phyloP scores from a whole-genome alignment of 805 yeast species.

The Teunomyces aglyptinius region DNA sequence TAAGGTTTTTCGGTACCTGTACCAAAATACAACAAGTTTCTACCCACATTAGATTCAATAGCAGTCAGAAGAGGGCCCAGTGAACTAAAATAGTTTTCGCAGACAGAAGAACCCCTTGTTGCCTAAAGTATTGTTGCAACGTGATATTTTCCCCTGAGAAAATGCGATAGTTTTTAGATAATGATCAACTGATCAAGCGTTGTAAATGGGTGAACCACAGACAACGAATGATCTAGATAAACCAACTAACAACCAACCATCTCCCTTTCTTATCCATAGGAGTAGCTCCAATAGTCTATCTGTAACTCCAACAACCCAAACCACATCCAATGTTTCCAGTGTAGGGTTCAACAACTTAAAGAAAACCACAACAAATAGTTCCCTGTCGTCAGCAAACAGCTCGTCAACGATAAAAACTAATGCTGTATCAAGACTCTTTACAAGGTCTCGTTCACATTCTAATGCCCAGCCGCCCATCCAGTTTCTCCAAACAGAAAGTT shows the following conservation, averaged over 20 bases:
- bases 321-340: constrained; percentile 11
- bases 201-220: not conserved
- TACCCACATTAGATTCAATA: no score
- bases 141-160: not conserved
- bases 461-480: constrained; percentile 11
- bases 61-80: no score
- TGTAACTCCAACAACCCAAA: constrained; percentile 7
- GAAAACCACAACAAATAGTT: constrained; percentile 27
- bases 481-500: constrained; percentile 6
- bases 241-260: not conserved
- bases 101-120: no score
- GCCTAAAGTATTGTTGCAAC: no score
- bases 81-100: no score
- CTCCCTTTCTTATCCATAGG: constrained; percentile 9
- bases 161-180: not conserved
- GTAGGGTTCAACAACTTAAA: constrained; percentile 30
- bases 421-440: constrained; percentile 29
- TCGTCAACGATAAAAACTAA: constrained; percentile 24
- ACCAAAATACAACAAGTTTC: not conserved
- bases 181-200: not conserved
- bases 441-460: constrained; percentile 25
- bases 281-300: constrained; percentile 11
- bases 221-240: not conserved
- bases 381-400: constrained; percentile 21
- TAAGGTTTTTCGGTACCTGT: not conserved